Evolutionary conservation across 75 land plant species (phyloP).

Genomic region (Sequoia sempervirens): DNA sequence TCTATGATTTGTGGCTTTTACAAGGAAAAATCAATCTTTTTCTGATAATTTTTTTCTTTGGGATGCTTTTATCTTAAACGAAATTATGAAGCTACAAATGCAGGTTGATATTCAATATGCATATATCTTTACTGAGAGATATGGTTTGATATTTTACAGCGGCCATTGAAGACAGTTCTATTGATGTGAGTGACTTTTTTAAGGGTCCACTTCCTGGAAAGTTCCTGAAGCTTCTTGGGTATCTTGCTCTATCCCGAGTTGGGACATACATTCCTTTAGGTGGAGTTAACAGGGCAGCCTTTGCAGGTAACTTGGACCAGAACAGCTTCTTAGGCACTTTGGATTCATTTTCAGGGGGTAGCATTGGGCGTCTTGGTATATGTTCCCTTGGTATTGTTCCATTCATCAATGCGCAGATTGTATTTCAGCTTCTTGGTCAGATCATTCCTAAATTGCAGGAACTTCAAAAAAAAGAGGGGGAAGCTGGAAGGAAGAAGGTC

Average conservation of each 20-base stretch:
- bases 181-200: slow-evolving; percentile 96
- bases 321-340: slow-evolving; percentile 92
- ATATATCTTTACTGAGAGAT: background rate
- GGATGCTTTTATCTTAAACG: background rate
- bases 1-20: background rate
- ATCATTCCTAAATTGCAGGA: slow-evolving; percentile 93
- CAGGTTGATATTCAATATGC: background rate
- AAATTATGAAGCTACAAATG: background rate
- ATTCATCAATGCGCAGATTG: slow-evolving; percentile 97
- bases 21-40: background rate
- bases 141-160: slow-evolving; percentile 48
- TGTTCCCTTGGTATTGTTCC: slow-evolving; percentile 99
- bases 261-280: slow-evolving; percentile 95
- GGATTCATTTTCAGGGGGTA: slow-evolving; percentile 98
- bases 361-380: slow-evolving; percentile 94
- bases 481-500: slow-evolving; percentile 96
- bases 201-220: slow-evolving; percentile 95
- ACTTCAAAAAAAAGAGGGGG: slow-evolving; percentile 98
- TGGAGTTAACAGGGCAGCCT: slow-evolving; percentile 94
- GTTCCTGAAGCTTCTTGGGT: slow-evolving; percentile 85
- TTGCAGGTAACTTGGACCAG: slow-evolving; percentile 84
- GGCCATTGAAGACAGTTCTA: slow-evolving; percentile 93
- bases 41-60: background rate
- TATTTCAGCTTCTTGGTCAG: slow-evolving; percentile 94
- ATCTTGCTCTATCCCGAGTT: slow-evolving; percentile 77